These are phyloP conservation scores for Rugonectria rugulosa DNA, from an alignment of 2,329 filamentous ascomycete genomes.

Conservation along the genomic window DNA sequence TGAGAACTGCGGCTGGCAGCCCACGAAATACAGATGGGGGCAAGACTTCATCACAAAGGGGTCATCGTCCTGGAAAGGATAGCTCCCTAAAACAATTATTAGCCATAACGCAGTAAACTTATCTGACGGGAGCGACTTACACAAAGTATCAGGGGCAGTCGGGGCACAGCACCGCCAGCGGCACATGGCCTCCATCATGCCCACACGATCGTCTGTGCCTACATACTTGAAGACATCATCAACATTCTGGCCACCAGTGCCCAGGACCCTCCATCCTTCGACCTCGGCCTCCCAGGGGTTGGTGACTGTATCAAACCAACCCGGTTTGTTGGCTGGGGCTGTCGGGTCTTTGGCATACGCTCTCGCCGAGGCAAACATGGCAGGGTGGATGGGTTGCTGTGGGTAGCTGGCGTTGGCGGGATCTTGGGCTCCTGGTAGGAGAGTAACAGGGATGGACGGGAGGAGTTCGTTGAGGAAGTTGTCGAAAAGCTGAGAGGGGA, in stretches of 20 bases:
- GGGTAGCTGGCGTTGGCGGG: constrained; percentile 90
- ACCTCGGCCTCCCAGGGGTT: constrained; percentile 94
- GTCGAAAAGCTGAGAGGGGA: constrained; percentile 85
- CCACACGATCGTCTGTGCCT: constrained; percentile 76
- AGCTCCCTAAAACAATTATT: constrained; percentile 71
- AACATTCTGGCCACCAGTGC: constrained; percentile 89
- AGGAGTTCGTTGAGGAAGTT: constrained; percentile 81
- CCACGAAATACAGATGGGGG: constrained; percentile 91
- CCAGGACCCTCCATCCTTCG: constrained; percentile 87
- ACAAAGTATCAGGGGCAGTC: constrained; percentile 94
- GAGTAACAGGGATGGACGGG: constrained; percentile 85
- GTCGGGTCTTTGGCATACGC: constrained; percentile 66
- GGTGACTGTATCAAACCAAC: constrained; percentile 88
- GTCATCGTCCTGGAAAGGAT: constrained; percentile 94
- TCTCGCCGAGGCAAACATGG: constrained; percentile 83
- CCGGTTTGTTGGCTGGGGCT: constrained; percentile 52
- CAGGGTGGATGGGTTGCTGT: constrained; percentile 90
- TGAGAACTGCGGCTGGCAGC: constrained; percentile 81
- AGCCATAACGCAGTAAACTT: constrained; percentile 20
- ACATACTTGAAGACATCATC: constrained; percentile 95
- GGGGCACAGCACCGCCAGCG: constrained; percentile 91
- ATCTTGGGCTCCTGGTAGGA: constrained; percentile 84
- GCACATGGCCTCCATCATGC: constrained; percentile 94
- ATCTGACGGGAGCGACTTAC: constrained; percentile 60
- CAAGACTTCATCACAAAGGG: constrained; percentile 86